Percentiles rank a stretch among this genome's conserved stretches.
These are phyloP conservation scores for Lactarius sp. DNA, from an alignment of 768 basidiomycete genomes.

Conservation along the genomic window DNA sequence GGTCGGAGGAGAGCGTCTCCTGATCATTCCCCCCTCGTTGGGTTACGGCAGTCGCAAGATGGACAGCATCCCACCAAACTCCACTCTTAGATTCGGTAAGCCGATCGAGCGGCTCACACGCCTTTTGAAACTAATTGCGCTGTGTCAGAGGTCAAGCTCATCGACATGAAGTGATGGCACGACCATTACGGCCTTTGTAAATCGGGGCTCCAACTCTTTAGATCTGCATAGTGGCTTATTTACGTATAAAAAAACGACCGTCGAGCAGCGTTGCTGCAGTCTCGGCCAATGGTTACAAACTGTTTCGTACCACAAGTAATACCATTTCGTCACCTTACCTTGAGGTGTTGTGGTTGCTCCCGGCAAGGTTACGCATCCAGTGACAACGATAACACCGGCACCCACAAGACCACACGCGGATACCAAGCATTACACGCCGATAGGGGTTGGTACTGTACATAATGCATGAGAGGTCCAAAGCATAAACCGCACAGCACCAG, in stretches of 20 bases:
- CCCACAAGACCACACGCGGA: background rate
- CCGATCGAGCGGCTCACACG: conserved; percentile 14
- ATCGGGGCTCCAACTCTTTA: background rate
- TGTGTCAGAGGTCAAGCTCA: conserved; percentile 61
- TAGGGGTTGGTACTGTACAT: background rate
- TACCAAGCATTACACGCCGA: background rate
- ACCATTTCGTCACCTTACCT: conserved; percentile 1
- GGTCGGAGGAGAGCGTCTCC: conserved; percentile 77
- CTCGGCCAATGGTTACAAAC: conserved; percentile 1
- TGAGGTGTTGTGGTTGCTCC: background rate
- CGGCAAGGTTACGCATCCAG: background rate
- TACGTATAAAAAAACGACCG: conserved; percentile 27
- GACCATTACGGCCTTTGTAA: conserved; percentile 1
- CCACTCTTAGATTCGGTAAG: conserved; percentile 79
- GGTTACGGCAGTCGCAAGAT: conserved; percentile 66
- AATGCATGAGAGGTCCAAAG: background rate
- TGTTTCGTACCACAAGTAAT: conserved; percentile 3
- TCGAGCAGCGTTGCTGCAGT: conserved; percentile 5
- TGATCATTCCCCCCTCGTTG: conserved; percentile 68
- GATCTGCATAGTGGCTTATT: conserved; percentile 13
- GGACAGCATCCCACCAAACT: conserved; percentile 66
- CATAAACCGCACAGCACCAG: background rate
- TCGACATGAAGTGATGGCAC: conserved; percentile 54
- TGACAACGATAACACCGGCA: background rate
- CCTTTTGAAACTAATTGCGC: conserved; percentile 11